Percentiles rank a stretch among this genome's conserved stretches.
Evolutionary conservation across 2,329 filamentous ascomycete genomes (phyloP).

Genomic region (Diaporthe australafricana): DNA sequence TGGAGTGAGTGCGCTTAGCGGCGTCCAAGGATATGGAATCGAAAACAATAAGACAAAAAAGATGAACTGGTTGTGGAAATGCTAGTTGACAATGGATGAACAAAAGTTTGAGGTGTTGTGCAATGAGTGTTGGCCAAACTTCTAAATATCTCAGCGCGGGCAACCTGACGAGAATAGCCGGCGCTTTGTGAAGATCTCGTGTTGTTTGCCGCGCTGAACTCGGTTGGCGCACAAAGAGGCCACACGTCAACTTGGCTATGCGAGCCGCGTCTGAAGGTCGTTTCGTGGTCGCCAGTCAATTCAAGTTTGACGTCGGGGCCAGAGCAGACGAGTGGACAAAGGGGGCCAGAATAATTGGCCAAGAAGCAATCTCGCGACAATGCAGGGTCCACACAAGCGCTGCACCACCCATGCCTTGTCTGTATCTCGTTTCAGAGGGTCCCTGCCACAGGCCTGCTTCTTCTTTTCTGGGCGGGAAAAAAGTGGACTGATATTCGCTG

Average conservation of each 20-base stretch:
- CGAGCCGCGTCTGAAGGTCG: conserved; percentile 24
- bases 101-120: not conserved
- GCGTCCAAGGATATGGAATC: not conserved
- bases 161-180: not conserved
- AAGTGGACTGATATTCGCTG: not conserved
- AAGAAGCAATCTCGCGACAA: conserved; percentile 19
- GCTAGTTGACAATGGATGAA: not conserved
- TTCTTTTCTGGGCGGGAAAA: not conserved
- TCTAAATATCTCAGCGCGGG: conserved; percentile 24
- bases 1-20: not conserved
- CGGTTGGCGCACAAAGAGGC: conserved; percentile 17
- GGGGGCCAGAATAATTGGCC: conserved; percentile 18
- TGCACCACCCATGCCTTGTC: not conserved
- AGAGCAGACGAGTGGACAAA: conserved; percentile 1
- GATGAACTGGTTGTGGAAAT: not conserved
- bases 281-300: conserved; percentile 19
- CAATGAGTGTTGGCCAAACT: conserved; percentile 5
- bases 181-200: conserved; percentile 18
- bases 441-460: conserved; percentile 3
- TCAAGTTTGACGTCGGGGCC: conserved; percentile 8
- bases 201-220: conserved; percentile 14
- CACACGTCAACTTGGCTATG: not conserved
- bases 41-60: not conserved
- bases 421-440: conserved; percentile 2
- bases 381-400: conserved; percentile 20